These are phyloP conservation scores for Alternaria atra DNA, from an alignment of 2,329 filamentous ascomycete species.

Conservation along the genomic window DNA sequence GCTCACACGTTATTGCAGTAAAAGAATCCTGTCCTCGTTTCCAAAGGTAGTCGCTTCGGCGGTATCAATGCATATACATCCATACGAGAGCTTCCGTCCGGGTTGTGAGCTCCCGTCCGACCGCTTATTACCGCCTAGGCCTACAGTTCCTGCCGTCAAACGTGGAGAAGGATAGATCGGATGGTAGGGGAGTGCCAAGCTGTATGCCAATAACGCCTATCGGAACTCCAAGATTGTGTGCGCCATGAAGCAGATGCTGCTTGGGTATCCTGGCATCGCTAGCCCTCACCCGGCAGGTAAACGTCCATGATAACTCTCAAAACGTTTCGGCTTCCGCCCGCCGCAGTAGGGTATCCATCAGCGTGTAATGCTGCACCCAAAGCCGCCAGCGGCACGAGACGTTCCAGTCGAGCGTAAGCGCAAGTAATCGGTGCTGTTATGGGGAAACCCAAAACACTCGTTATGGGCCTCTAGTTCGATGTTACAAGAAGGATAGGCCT, in stretches of 20 bases:
- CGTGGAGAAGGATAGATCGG: background rate
- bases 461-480: background rate
- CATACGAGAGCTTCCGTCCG: background rate
- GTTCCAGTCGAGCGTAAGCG: too few species aligned
- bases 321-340: background rate
- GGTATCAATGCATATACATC: slow-evolving; percentile 1
- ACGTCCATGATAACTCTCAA: background rate
- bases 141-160: slow-evolving; percentile 10
- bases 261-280: background rate
- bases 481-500: background rate
- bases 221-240: slow-evolving; percentile 9
- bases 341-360: background rate
- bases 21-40: background rate
- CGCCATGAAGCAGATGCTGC: slow-evolving; percentile 1
- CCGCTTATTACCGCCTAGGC: background rate
- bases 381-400: background rate
- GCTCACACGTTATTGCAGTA: background rate
- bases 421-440: too few species aligned
- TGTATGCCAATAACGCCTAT: slow-evolving; percentile 14
- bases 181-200: background rate
- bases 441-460: background rate
- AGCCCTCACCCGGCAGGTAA: background rate
- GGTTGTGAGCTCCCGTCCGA: background rate
- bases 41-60: background rate
- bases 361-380: background rate